Conservation (phyloP, 768 basidiomycete species). For the Mycena indigotica region DNA sequence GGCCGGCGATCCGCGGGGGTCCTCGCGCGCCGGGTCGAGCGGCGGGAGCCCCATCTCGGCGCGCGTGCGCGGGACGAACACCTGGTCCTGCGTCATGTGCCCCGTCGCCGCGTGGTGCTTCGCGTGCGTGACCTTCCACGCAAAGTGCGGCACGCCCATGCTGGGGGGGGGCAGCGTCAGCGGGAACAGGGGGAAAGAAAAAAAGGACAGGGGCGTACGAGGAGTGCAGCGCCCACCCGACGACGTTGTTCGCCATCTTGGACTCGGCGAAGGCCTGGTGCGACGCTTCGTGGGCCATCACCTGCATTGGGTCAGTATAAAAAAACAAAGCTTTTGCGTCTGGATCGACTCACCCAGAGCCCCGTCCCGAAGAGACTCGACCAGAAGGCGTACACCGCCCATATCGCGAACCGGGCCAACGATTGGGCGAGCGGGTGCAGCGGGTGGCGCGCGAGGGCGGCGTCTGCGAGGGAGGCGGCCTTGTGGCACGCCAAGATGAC, state of each 20-base stretch:
- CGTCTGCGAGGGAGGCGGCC: constrained; percentile 62
- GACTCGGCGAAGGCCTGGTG: constrained; percentile 93
- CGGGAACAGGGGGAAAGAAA: constrained; percentile 24
- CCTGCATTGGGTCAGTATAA: constrained; percentile 40
- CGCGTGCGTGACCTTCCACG: constrained; percentile 92
- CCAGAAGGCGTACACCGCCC: constrained; percentile 81
- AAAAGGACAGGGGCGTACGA: constrained; percentile 52
- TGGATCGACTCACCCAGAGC: constrained; percentile 54
- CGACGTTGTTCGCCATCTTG: constrained; percentile 86
- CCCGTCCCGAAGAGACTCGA: constrained; percentile 90
- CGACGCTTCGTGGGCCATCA: constrained; percentile 92
- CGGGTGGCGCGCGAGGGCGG: constrained; percentile 54
- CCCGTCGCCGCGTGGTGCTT: constrained; percentile 95
- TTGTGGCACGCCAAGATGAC: constrained; percentile 74
- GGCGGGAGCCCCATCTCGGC: constrained; percentile 65
- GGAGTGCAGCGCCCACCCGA: constrained; percentile 93
- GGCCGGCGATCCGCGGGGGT: constrained; percentile 61
- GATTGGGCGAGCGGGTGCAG: constrained; percentile 65
- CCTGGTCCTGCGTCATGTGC: constrained; percentile 94
- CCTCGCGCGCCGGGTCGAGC: constrained; percentile 69
- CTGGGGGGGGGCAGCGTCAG: constrained; percentile 44
- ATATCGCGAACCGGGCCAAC: constrained; percentile 64
- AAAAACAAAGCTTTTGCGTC: too few relatives aligned
- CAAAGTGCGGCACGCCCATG: constrained; percentile 94
- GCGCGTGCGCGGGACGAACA: constrained; percentile 92